These are phyloP conservation scores for Aspergillus cavernicola DNA, from an alignment of 495 filamentous ascomycete species.

Conservation along the genomic window DNA sequence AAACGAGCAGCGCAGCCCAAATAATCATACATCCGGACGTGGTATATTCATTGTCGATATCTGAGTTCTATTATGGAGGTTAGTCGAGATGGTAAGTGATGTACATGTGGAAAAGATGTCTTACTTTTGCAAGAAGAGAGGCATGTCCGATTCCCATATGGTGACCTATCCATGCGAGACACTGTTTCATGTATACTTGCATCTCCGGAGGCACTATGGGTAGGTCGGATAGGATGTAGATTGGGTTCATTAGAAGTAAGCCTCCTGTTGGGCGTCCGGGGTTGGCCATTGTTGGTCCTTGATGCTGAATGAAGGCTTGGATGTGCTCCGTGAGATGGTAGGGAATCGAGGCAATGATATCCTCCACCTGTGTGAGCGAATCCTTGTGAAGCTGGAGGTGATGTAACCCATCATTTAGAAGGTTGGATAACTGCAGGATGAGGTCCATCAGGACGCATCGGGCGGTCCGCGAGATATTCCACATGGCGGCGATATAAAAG, in stretches of 20 bases:
- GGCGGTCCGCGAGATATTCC: slow-evolving; percentile 28
- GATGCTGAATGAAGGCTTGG: slow-evolving; percentile 19
- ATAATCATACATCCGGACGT: slow-evolving; percentile 21
- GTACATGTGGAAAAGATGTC: neutral
- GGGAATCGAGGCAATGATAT: slow-evolving; percentile 30
- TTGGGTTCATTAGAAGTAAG: slow-evolving; percentile 30
- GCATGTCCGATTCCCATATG: slow-evolving; percentile 35
- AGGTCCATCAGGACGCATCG: slow-evolving; percentile 21
- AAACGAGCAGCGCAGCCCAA: slow-evolving; percentile 14
- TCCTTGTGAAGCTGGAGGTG: neutral
- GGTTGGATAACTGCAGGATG: slow-evolving; percentile 12
- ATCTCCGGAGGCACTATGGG: slow-evolving; percentile 19
- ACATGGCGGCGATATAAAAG: slow-evolving; percentile 25
- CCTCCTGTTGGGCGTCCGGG: slow-evolving; percentile 26
- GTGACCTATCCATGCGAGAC: slow-evolving; percentile 28
- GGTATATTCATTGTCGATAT: slow-evolving; percentile 13
- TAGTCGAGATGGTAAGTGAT: neutral
- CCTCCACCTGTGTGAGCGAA: slow-evolving; percentile 12
- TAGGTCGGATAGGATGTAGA: slow-evolving; percentile 25
- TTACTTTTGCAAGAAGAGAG: slow-evolving; percentile 17
- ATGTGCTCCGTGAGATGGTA: slow-evolving; percentile 29
- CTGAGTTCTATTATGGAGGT: neutral
- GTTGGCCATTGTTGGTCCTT: slow-evolving; percentile 11
- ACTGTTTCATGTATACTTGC: slow-evolving; percentile 21
- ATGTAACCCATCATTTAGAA: neutral